A percentile compares a stretch with the other conserved stretches of the same genome.
Evolutionary conservation across 2,329 filamentous ascomycete genomes (phyloP).

Genomic region (Tolypocladium nubicola): DNA sequence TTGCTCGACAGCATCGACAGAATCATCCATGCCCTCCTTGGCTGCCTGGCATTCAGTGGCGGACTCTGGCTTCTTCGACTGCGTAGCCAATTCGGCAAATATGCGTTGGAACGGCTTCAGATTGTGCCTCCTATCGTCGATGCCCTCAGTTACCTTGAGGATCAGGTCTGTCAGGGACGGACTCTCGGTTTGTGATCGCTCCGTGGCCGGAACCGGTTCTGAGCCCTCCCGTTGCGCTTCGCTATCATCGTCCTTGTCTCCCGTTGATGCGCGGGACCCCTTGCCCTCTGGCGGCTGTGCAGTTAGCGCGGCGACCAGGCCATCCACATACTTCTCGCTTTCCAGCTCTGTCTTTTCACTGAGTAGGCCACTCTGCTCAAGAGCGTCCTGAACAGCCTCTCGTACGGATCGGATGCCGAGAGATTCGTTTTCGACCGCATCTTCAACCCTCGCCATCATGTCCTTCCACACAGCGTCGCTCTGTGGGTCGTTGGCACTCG

Average conservation of each 20-base stretch:
- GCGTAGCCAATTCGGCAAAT: constrained; percentile 35
- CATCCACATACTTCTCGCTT: constrained; percentile 36
- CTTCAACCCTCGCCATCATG: constrained; percentile 42
- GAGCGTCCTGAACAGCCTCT: constrained; percentile 43
- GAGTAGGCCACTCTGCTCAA: constrained; percentile 43
- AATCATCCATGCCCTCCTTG: background rate
- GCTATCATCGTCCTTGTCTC: constrained; percentile 6
- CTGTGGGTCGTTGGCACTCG: constrained; percentile 10
- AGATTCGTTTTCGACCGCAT: constrained; percentile 47
- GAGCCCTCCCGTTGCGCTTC: background rate
- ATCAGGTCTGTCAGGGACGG: constrained; percentile 37
- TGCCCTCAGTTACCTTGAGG: constrained; percentile 35
- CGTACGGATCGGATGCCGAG: constrained; percentile 39
- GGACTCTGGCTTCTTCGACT: constrained; percentile 14
- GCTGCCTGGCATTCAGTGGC: background rate
- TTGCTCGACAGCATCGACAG: background rate
- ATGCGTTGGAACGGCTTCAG: constrained; percentile 40
- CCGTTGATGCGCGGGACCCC: constrained; percentile 8
- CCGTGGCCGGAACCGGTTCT: background rate
- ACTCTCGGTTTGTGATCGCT: constrained; percentile 4
- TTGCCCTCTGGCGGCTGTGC: constrained; percentile 16
- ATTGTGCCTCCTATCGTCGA: constrained; percentile 29
- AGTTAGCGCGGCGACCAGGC: constrained; percentile 38
- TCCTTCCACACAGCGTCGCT: constrained; percentile 39
- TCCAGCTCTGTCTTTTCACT: constrained; percentile 33